Evolutionary conservation across 768 basidiomycete species (phyloP).

Genomic region (Leccinum variicolor): DNA sequence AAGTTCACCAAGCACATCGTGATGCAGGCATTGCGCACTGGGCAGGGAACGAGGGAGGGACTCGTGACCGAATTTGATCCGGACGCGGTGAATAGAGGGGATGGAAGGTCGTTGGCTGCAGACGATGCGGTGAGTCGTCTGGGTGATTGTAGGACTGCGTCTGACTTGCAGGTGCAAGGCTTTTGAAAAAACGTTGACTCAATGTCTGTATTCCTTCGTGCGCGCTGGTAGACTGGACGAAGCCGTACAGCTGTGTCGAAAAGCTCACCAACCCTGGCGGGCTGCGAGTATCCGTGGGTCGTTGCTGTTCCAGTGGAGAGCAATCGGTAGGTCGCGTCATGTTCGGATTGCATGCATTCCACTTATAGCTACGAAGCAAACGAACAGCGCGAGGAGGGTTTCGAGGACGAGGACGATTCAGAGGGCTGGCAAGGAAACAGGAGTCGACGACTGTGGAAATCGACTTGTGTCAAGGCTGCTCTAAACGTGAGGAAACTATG

Average conservation of each 20-base stretch:
- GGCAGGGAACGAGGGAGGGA: conserved; percentile 41
- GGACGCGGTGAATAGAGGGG: conserved; percentile 65
- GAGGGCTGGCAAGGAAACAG: conserved; percentile 73
- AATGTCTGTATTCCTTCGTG: conserved; percentile 77
- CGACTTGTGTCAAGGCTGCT: conserved; percentile 75
- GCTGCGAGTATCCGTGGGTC: conserved; percentile 88
- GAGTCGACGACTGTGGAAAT: conserved; percentile 82
- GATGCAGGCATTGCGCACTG: conserved; percentile 60
- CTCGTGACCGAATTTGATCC: conserved; percentile 75
- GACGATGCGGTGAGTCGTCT: conserved; percentile 71
- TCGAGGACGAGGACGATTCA: conserved; percentile 39
- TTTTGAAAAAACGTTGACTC: conserved; percentile 74
- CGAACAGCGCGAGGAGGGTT: conserved; percentile 46
- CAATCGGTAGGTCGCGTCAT: conserved; percentile 51
- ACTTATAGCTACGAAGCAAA: conserved; percentile 42
- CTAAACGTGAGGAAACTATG: conserved; percentile 49
- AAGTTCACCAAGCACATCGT: conserved; percentile 75
- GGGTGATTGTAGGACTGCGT: background rate
- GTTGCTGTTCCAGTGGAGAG: conserved; percentile 70
- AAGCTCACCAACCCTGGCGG: conserved; percentile 88
- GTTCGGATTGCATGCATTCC: conserved; percentile 12
- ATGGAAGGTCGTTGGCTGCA: conserved; percentile 56
- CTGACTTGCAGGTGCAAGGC: conserved; percentile 43
- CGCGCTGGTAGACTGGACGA: conserved; percentile 84
- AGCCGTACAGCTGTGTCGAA: conserved; percentile 77